phyloP scores from a whole-genome alignment of 2,329 filamentous ascomycete species.

The Pezicula radicicola region DNA sequence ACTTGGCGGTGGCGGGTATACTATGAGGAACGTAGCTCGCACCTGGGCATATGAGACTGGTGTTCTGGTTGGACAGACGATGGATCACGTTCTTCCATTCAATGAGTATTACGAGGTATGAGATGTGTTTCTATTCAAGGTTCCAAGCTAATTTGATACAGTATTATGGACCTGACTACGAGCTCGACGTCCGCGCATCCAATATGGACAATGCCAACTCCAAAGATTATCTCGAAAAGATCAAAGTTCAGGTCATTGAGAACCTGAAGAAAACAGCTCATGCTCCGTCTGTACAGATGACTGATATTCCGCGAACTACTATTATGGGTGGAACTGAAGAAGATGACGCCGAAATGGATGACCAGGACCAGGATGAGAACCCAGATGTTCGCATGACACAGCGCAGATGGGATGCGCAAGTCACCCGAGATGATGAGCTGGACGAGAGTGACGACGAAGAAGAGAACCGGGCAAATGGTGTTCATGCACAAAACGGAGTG shows the following conservation, averaged over 20 bases:
- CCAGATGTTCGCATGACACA: slow-evolving; percentile 80
- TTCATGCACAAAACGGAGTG: slow-evolving; percentile 44
- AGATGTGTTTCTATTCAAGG: slow-evolving; percentile 44
- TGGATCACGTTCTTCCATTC: slow-evolving; percentile 82
- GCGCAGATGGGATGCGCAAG: slow-evolving; percentile 76
- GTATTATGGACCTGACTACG: slow-evolving; percentile 90
- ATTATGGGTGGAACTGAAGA: slow-evolving; percentile 63
- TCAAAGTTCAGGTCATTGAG: slow-evolving; percentile 78
- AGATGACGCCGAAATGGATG: slow-evolving; percentile 62
- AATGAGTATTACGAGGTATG: slow-evolving; percentile 88
- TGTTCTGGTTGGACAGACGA: slow-evolving; percentile 77
- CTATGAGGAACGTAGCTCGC: slow-evolving; percentile 92
- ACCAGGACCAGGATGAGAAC: slow-evolving; percentile 80
- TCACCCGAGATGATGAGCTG: slow-evolving; percentile 75
- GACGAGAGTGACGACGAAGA: slow-evolving; percentile 91
- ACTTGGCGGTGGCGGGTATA: slow-evolving; percentile 93
- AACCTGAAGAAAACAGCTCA: slow-evolving; percentile 84
- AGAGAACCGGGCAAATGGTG: slow-evolving; percentile 68
- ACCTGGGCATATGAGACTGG: slow-evolving; percentile 98
- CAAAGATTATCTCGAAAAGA: slow-evolving; percentile 74
- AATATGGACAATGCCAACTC: slow-evolving; percentile 93
- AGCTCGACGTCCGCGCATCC: slow-evolving; percentile 82
- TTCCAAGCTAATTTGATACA: slow-evolving; percentile 43
- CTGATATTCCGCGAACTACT: slow-evolving; percentile 65
- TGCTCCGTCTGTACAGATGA: slow-evolving; percentile 88